Percentiles rank a stretch among this genome's conserved stretches.
Evolutionary conservation across 2,329 filamentous ascomycete genomes (phyloP).

Genomic region (Ophidiomyces ophidiicola): DNA sequence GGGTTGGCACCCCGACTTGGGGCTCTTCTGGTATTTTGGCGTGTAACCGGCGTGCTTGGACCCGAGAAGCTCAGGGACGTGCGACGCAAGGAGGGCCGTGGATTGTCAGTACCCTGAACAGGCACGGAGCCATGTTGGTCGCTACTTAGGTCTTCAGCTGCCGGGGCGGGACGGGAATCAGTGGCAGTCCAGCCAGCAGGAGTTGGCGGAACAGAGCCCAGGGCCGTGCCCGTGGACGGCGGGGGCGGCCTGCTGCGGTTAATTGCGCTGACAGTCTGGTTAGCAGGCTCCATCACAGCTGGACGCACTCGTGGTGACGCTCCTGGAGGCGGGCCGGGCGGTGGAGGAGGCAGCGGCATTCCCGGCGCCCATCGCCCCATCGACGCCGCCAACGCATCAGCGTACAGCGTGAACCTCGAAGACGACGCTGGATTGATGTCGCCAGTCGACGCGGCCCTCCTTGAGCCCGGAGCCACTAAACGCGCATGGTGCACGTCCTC

Average conservation of each 20-base stretch:
- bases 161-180: neutral
- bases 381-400: conserved; percentile 18
- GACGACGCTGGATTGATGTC: conserved; percentile 28
- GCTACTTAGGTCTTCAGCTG: neutral
- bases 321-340: conserved; percentile 35
- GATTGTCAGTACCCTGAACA: neutral
- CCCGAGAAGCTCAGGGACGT: neutral
- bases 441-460: conserved; percentile 36
- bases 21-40: neutral
- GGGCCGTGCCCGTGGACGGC: conserved; percentile 6
- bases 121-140: neutral
- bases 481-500: conserved; percentile 11
- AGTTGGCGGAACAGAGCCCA: conserved; percentile 9
- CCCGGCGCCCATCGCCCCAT: conserved; percentile 31
- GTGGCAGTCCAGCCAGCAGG: conserved; percentile 35
- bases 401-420: conserved; percentile 25
- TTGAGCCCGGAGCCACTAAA: conserved; percentile 27
- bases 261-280: neutral
- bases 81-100: neutral
- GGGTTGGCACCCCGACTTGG: conserved; percentile 40
- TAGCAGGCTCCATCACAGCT: conserved; percentile 1
- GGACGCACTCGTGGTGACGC: conserved; percentile 6
- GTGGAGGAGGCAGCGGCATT: conserved; percentile 38
- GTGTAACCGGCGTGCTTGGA: neutral
- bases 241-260: neutral